Conservation (phyloP, 495 filamentous ascomycete genomes). For the Lophiotrema nucula region DNA sequence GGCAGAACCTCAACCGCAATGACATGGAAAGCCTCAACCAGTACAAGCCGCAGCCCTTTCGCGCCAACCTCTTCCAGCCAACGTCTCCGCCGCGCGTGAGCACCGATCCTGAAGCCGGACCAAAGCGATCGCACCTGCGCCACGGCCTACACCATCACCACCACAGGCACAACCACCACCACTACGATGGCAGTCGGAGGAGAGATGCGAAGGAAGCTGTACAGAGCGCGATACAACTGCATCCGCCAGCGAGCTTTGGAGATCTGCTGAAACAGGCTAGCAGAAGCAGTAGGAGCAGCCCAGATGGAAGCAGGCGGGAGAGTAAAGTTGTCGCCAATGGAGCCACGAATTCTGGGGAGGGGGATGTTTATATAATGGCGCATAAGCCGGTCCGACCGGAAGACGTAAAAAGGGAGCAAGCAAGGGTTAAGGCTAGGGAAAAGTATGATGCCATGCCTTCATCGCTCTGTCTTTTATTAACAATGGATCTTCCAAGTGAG, state of each 20-base stretch:
- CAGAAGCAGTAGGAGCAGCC: constrained; percentile 11
- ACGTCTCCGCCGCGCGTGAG: constrained; percentile 18
- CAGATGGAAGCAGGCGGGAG: constrained; percentile 11
- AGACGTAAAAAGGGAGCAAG: constrained; percentile 46
- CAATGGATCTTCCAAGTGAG: constrained; percentile 27
- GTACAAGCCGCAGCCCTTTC: background rate
- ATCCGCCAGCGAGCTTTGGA: constrained; percentile 24
- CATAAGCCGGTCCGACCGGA: constrained; percentile 43
- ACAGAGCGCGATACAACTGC: constrained; percentile 25
- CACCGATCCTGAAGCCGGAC: constrained; percentile 7
- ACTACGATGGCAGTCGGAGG: constrained; percentile 14
- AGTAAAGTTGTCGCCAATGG: constrained; percentile 1
- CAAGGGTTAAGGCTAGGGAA: constrained; percentile 48
- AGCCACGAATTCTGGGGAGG: background rate
- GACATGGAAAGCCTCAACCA: too few species aligned
- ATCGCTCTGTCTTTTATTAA: background rate
- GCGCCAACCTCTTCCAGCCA: constrained; percentile 15
- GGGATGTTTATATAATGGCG: background rate
- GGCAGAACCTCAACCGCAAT: too few species aligned
- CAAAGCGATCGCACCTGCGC: constrained; percentile 26
- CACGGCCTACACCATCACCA: constrained; percentile 17
- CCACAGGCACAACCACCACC: constrained; percentile 24
- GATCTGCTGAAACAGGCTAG: constrained; percentile 30
- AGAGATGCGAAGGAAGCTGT: constrained; percentile 21
- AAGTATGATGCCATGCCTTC: constrained; percentile 39